Evolutionary conservation across 2,329 filamentous ascomycete species (phyloP).

Genomic region (Alternaria sp.): DNA sequence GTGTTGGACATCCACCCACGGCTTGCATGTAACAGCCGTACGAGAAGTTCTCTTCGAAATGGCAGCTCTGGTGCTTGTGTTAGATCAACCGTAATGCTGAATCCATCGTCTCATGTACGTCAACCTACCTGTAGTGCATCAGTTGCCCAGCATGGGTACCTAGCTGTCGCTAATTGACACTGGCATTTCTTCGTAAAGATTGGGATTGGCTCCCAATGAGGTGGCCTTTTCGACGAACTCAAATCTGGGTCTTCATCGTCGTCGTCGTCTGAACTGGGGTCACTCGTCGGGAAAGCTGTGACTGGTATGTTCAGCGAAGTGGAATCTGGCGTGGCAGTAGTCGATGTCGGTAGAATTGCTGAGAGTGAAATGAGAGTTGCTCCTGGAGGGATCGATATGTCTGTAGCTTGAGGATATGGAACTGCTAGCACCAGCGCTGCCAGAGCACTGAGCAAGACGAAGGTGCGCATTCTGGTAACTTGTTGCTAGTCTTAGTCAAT

Average conservation of each 20-base stretch:
- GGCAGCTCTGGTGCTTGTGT: slow-evolving; percentile 26
- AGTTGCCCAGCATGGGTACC: slow-evolving; percentile 39
- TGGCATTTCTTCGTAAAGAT: slow-evolving; percentile 62
- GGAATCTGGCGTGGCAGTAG: slow-evolving; percentile 13
- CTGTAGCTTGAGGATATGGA: slow-evolving; percentile 15
- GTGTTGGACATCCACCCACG: slow-evolving; percentile 33
- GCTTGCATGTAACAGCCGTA: slow-evolving; percentile 38
- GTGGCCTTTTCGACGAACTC: slow-evolving; percentile 52
- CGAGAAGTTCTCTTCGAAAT: slow-evolving; percentile 40
- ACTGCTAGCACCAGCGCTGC: slow-evolving; percentile 10
- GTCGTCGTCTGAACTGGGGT: slow-evolving; percentile 12
- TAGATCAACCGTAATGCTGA: background rate
- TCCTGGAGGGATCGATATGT: background rate
- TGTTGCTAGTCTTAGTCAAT: background rate
- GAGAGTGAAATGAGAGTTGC: slow-evolving; percentile 10
- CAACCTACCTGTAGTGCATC: slow-evolving; percentile 36
- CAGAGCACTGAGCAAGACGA: slow-evolving; percentile 12
- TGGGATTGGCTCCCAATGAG: slow-evolving; percentile 58
- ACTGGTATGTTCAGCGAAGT: slow-evolving; percentile 35
- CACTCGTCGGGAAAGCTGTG: slow-evolving; percentile 12
- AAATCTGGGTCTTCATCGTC: background rate
- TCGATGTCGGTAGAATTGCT: slow-evolving; percentile 17
- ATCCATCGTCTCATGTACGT: background rate
- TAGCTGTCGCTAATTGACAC: slow-evolving; percentile 29
- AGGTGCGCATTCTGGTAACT: slow-evolving; percentile 16